Conservation (phyloP, 768 basidiomycete species). For the Xerocomus brunneocitrinus region DNA sequence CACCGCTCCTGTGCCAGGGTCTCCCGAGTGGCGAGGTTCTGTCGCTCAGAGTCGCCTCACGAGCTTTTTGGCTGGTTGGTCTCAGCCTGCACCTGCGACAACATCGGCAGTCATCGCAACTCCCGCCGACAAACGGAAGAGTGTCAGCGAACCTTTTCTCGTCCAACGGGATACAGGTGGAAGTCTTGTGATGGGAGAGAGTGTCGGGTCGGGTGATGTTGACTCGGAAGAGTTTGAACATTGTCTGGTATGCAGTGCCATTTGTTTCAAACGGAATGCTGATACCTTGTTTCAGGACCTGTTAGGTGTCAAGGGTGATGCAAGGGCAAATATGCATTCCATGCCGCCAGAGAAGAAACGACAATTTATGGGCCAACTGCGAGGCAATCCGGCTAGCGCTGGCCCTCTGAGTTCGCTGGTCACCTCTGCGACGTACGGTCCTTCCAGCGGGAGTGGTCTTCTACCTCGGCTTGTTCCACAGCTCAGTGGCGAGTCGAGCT, state of each 20-base stretch:
- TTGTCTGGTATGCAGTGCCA: constrained; percentile 54
- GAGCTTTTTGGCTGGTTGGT: constrained; percentile 64
- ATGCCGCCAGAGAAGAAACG: constrained; percentile 61
- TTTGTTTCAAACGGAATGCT: neutral
- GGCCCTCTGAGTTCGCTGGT: constrained; percentile 28
- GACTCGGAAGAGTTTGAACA: constrained; percentile 54
- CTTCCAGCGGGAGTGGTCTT: constrained; percentile 51
- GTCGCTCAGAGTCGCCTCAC: constrained; percentile 58
- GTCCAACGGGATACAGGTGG: constrained; percentile 44
- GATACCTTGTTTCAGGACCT: constrained; percentile 49
- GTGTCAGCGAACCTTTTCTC: constrained; percentile 68
- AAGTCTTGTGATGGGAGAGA: constrained; percentile 25
- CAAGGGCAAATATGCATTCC: constrained; percentile 56
- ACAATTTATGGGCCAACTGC: constrained; percentile 59
- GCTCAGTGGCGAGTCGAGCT: constrained; percentile 63
- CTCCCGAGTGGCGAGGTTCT: constrained; percentile 50
- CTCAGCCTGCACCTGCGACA: constrained; percentile 42
- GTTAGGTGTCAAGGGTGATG: constrained; percentile 67
- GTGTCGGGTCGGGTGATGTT: constrained; percentile 27
- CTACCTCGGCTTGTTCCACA: constrained; percentile 69
- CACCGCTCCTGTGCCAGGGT: no score
- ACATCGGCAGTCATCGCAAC: constrained; percentile 28
- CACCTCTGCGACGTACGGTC: constrained; percentile 52
- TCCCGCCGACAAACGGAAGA: constrained; percentile 44
- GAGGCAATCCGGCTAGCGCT: constrained; percentile 28